Evolutionary conservation across 2,329 filamentous ascomycete species (phyloP).

Genomic region (Fusarium bactridioides): DNA sequence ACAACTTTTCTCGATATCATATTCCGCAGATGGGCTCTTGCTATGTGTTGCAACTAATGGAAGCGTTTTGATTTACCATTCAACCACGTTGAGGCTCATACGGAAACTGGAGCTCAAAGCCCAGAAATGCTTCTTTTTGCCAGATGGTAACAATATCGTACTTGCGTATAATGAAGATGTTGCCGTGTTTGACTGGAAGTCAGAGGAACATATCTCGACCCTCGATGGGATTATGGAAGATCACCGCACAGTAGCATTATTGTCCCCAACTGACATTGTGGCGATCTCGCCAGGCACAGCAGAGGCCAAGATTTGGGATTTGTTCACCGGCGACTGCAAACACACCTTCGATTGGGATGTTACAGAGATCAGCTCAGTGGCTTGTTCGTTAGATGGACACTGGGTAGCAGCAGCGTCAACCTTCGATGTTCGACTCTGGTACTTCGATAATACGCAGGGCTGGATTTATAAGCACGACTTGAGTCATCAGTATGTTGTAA

Average conservation of each 20-base stretch:
- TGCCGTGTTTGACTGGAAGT: neutral
- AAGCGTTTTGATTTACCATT: too few relatives aligned
- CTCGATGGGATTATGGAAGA: neutral
- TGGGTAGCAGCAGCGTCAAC: rapidly evolving
- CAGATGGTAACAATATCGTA: rapidly evolving
- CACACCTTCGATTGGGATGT: too few relatives aligned
- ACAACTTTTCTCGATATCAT: too few relatives aligned
- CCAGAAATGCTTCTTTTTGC: rapidly evolving
- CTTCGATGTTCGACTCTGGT: rapidly evolving
- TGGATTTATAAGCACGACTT: neutral
- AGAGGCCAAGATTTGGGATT: rapidly evolving
- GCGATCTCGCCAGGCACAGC: rapidly evolving
- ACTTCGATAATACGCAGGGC: rapidly evolving
- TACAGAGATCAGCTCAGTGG: neutral
- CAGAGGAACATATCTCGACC: rapidly evolving
- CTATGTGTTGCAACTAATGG: too few relatives aligned
- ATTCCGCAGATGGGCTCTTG: neutral
- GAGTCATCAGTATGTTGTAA: rapidly evolving
- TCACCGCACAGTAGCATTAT: too few relatives aligned
- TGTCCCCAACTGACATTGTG: neutral
- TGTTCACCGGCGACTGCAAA: neutral
- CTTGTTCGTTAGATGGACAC: neutral
- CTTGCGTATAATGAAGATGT: rapidly evolving
- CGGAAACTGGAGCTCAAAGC: rapidly evolving
- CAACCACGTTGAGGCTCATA: neutral